phyloP scores from a whole-genome alignment of 2,329 filamentous ascomycete genomes.

The Helotiales sp. region DNA sequence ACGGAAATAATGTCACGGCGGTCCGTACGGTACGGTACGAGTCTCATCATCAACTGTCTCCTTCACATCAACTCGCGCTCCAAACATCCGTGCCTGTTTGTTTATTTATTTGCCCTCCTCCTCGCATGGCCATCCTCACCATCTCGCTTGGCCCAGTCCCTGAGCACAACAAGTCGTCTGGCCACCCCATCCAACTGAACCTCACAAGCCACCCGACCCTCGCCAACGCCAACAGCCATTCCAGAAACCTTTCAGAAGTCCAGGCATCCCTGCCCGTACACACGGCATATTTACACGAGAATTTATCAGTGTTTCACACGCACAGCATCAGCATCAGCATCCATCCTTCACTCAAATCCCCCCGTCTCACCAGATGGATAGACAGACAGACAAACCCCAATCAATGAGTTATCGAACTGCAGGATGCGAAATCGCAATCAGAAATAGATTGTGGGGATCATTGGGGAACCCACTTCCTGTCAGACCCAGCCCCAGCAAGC shows the following conservation, averaged over 20 bases:
- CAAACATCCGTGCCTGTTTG: background rate
- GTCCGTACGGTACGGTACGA: background rate
- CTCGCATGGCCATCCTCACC: background rate
- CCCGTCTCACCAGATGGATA: background rate
- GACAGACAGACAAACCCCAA: background rate
- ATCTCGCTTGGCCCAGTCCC: background rate
- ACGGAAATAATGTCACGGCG: too few relatives aligned
- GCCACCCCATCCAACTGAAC: background rate
- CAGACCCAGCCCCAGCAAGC: background rate
- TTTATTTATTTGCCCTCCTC: background rate
- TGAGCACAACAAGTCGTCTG: slow-evolving; percentile 1
- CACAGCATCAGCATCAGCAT: background rate
- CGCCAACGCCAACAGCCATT: background rate
- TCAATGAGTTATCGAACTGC: background rate
- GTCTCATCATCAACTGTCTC: background rate
- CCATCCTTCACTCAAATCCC: background rate
- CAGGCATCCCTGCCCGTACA: background rate
- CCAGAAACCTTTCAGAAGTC: slow-evolving; percentile 2
- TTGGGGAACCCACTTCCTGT: slow-evolving; percentile 10
- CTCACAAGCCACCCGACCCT: background rate
- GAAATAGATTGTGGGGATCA: slow-evolving; percentile 1
- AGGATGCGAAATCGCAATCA: slow-evolving; percentile 6
- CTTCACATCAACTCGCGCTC: background rate
- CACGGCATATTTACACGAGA: background rate
- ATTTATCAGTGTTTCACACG: background rate